phyloP scores from a whole-genome alignment of 2,329 filamentous ascomycete species.

The Leptographium flavum region DNA sequence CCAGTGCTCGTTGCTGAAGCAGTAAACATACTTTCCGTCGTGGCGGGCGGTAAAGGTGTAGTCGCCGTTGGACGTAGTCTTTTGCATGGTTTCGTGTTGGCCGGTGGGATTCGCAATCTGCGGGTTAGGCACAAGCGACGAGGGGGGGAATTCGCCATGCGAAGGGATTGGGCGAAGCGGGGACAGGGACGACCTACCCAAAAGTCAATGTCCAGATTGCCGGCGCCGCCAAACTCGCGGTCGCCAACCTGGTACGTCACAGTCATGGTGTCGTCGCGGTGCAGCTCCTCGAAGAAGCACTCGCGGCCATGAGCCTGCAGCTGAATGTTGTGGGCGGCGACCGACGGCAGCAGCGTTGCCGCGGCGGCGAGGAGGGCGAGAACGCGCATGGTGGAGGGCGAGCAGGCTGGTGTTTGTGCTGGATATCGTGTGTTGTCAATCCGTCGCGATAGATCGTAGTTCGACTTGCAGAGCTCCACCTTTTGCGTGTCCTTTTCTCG shows the following conservation, averaged over 20 bases:
- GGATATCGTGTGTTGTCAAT: background rate
- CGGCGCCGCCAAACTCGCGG: conserved; percentile 84
- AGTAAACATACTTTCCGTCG: conserved; percentile 89
- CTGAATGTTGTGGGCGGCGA: conserved; percentile 87
- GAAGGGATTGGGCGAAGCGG: background rate
- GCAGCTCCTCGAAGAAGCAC: conserved; percentile 91
- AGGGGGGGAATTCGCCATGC: background rate
- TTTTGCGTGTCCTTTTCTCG: conserved; percentile 4
- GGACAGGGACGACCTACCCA: conserved; percentile 52
- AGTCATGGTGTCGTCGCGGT: conserved; percentile 94
- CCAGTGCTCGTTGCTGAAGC: conserved; percentile 99
- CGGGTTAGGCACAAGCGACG: background rate
- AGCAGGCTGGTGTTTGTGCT: background rate
- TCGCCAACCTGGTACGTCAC: conserved; percentile 98
- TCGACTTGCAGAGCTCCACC: background rate
- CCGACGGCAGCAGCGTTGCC: conserved; percentile 43
- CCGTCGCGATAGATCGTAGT: conserved; percentile 1
- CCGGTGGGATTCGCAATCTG: conserved; percentile 67
- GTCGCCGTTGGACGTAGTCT: conserved; percentile 75
- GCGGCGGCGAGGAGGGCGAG: conserved; percentile 27
- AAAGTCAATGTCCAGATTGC: conserved; percentile 94
- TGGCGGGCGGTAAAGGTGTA: conserved; percentile 75
- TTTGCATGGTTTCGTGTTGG: conserved; percentile 66
- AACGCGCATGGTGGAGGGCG: conserved; percentile 6
- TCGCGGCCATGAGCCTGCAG: conserved; percentile 85